Evolutionary conservation across 2,329 filamentous ascomycete genomes (phyloP).

Genomic region (Didymella pomorum): DNA sequence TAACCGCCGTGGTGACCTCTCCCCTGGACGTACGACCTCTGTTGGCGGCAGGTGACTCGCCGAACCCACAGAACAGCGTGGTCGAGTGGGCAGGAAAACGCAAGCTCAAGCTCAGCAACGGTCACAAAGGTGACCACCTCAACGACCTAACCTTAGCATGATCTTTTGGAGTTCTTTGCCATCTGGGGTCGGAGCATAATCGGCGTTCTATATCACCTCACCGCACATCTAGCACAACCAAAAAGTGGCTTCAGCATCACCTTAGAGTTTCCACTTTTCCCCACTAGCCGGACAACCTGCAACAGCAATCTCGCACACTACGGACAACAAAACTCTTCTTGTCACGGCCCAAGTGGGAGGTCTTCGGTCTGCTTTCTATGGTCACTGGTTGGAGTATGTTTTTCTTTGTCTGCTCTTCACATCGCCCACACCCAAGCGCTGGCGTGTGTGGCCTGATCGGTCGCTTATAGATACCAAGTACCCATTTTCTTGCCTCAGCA

Average conservation of each 20-base stretch:
- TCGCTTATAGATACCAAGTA: constrained; percentile 37
- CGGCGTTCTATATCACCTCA: constrained; percentile 43
- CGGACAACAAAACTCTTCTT: constrained; percentile 3
- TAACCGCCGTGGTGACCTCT: constrained; percentile 47
- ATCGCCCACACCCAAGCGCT: constrained; percentile 48
- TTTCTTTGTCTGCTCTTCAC: constrained; percentile 27
- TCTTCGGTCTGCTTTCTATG: neutral
- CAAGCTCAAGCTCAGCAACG: constrained; percentile 6
- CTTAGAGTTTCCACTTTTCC: constrained; percentile 20
- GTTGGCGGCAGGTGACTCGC: constrained; percentile 46
- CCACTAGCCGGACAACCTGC: constrained; percentile 6
- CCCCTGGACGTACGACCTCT: constrained; percentile 40
- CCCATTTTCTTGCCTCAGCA: constrained; percentile 16
- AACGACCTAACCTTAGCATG: constrained; percentile 6
- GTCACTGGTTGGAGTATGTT: constrained; percentile 1
- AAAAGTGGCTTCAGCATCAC: constrained; percentile 22
- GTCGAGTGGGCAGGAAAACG: constrained; percentile 14
- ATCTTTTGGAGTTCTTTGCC: constrained; percentile 23
- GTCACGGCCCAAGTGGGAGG: constrained; percentile 12
- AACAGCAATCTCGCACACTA: constrained; percentile 9
- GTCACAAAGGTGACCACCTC: constrained; percentile 15
- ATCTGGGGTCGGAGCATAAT: constrained; percentile 39
- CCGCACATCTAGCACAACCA: constrained; percentile 10
- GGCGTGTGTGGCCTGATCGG: constrained; percentile 42
- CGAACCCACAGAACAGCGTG: constrained; percentile 14